Base-by-base conservation (phyloP, 1,284 basidiomycete genomes). In the Cutaneotrichosporon daszewskae region DNA sequence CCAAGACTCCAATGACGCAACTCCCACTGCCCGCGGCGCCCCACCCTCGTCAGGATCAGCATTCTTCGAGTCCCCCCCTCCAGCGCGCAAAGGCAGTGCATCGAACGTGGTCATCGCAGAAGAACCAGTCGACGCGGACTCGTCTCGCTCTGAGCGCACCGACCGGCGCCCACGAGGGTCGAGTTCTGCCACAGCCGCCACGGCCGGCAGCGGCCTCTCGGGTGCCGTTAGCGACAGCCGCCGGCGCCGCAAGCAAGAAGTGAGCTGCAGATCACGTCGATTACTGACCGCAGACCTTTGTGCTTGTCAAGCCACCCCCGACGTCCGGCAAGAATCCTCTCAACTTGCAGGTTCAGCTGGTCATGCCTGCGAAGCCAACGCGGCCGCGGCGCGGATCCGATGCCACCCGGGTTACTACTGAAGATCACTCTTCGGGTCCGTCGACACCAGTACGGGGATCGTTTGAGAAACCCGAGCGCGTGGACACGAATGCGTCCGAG, bases 271-370 rank as follows among this genome's bases (percentile, higher is more conserved):
- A 7, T 18, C 32, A 13, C n/a, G n/a, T n/a, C n/a, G n/a, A n/a
- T 14, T 16, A 32, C 41, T 49, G 44, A 46, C 47, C n/a, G 9
- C 60, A 91, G 87, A 87, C 84, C 0, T 89, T 88, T 33, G 60
- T 71, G 19, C 67, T 71, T 16, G 67, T 71, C 51, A 60, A 62
- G 43, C 68, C 68, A 7, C 66, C 67, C 9, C 65, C 68, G 1
- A 88, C 88, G 1, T 85, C 89, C 1, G 79, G 83, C 13, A 86
- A 85, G 55, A 89, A 95, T 58, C 87, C 90, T 0, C 76, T 94
- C 37, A 95, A 94, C 66, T 77, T 96, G 1, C 92, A 96, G 66
- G 83, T 96, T 6, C 92, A 96, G 68, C 81, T 96, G 24, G 84
- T 95, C 9, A 67, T 69, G 33, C 57, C 37, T 4, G 40, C 41